Base-by-base conservation (phyloP, 306 rosid species). In the Lupinus albus region DNA sequence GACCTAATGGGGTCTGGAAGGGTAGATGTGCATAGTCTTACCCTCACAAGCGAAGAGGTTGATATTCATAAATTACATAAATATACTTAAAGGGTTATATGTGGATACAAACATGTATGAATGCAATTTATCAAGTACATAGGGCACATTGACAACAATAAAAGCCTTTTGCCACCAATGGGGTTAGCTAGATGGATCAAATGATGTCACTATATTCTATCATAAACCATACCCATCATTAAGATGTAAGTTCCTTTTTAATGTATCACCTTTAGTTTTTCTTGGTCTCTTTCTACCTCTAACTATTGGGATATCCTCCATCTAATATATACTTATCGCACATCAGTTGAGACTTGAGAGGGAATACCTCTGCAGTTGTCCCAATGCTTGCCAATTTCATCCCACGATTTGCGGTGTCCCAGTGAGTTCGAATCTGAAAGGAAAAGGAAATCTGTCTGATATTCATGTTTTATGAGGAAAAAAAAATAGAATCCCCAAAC, bases 311-410 rank as follows among this genome's bases (percentile, higher is more conserved):
- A 0, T 42, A 42, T 42, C 47, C 1, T 11, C 47, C 3, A 42
- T 11, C n/a, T 11, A 11, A 42, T 42, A 3, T 42, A 42, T 12
- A 42, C 47, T 42, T 42, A 60, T 21, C 67, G 52, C 21, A 25
- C 12, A 60, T 60, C 45, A 48, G 68, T 50, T 4, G 30, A 25
- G 30, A 25, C 30, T 25, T 54, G 66, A 53, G 44, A 41, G 62
- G 59, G 12, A 50, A 67, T 80, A 90, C 96, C 96, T 86, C 96
- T 4, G 99, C 96, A 58, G 99, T 93, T 47, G 97, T 88, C 72
- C 97, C 99, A 72, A 85, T 33, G 63, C 80, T 88, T 13, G 96
- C 80, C 16, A 82, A 55, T 78, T 64, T 81, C 51, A 21, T 55
- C 78, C 80, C 82, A 9, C 51, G 72, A 64, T 45, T 79, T 48